Evolutionary conservation across 495 filamentous ascomycete species (phyloP), one percentile per base, ranked within the genome.

Genomic region (Podospora conica): DNA sequence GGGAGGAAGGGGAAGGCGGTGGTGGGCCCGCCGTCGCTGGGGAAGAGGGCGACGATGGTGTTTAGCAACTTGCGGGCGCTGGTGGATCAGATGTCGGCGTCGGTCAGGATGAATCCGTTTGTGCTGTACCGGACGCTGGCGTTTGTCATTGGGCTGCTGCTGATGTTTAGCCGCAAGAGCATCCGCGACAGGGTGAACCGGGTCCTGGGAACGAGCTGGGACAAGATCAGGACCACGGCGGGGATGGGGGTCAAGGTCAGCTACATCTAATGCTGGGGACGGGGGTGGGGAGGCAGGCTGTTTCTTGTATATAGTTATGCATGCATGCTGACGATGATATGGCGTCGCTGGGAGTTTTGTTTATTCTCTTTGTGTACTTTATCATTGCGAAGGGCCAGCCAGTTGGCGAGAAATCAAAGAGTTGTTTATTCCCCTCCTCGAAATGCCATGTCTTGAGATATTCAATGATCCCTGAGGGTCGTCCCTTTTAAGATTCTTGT

Each of bases 191-290:
- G 90, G 64, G 73, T 97, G 27, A 80, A 85, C 65, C 82, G 86
- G 65, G 80, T 91, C 31, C 73, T 93, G 54, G 85, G 84, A 60
- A 75, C 82, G 28, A 86, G 87, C 23, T 97, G 93, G 95, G 84
- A 86, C 29, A 98, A 97, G 78, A 80, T 97, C 9, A 87, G 82
- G 67, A 82, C 86, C 40, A 98, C 95, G 0, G 88, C 94, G 18
- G 93, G 94, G 0, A 97, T 98, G 94, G 95, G 96, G 1, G 91
- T 96, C 60, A 98, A 97, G 80, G 93, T 98, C 71, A 96, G 89
- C 77, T 98, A 98, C 81, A 95, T 98, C 63, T 97, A 75, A 73
- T n/a, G 15, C 25, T 64, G 55, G 12, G 22, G 15, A 55, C 23
- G 22, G 22, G 20, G 59, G 12, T 25, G 40, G 57, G 15, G 57